phyloP scores from a whole-genome alignment of 495 filamentous ascomycete species.

The Penicillium coffeae region DNA sequence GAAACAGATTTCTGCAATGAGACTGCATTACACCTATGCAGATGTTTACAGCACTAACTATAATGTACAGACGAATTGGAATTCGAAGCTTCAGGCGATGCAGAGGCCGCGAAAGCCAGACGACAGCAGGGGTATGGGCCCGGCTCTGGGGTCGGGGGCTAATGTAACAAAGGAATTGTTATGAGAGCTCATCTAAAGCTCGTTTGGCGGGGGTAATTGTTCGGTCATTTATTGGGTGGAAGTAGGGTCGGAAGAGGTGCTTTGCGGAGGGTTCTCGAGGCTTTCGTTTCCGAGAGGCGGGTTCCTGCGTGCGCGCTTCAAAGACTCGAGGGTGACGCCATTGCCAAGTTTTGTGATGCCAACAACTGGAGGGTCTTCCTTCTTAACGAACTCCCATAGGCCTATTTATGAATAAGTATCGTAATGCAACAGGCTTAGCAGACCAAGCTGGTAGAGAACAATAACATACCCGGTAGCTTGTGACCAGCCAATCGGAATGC shows the following conservation, averaged over 20 bases:
- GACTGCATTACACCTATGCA: conserved; percentile 7
- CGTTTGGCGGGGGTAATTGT: conserved; percentile 5
- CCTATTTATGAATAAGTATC: conserved; percentile 51
- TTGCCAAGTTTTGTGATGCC: conserved; percentile 85
- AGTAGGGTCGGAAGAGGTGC: conserved; percentile 34
- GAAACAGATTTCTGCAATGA: conserved; percentile 19
- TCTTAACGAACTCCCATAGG: conserved; percentile 88
- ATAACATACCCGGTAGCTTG: conserved; percentile 81
- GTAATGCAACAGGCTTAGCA: not conserved
- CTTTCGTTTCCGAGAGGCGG: conserved; percentile 47
- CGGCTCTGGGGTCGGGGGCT: conserved; percentile 55
- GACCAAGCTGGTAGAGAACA: not conserved
- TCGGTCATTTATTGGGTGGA: conserved; percentile 35
- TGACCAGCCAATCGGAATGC: conserved; percentile 91
- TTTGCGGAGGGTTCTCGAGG: conserved; percentile 30
- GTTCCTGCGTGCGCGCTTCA: conserved; percentile 72
- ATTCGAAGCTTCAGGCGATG: conserved; percentile 32
- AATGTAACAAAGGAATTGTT: conserved; percentile 17
- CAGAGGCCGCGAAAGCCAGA: conserved; percentile 41
- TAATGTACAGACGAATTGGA: conserved; percentile 45
- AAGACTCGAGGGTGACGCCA: conserved; percentile 72
- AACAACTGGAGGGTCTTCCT: conserved; percentile 86
- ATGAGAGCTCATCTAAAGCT: conserved; percentile 8
- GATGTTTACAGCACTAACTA: conserved; percentile 35
- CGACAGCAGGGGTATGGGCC: conserved; percentile 58